Percentiles rank a stretch among this genome's conserved stretches.
Evolutionary conservation across 176 grass and related monocot species (phyloP).

Genomic region (Rhynchospora breviuscula): DNA sequence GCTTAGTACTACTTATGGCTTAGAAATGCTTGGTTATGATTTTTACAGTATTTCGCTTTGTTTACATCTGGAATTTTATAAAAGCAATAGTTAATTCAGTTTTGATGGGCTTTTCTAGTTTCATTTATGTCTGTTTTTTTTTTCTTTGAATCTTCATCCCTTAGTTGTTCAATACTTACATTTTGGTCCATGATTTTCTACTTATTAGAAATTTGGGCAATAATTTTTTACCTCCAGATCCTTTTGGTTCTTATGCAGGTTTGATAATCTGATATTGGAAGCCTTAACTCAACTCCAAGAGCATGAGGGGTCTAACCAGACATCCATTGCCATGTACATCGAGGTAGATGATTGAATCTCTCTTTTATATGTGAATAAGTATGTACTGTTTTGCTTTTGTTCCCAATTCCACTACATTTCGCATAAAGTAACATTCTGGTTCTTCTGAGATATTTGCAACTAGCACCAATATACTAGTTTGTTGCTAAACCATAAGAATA

Average conservation of each 20-base stretch:
- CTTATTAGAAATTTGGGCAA: slow-evolving; percentile 4
- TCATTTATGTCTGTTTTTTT: neutral
- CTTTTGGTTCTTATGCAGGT: slow-evolving; percentile 31
- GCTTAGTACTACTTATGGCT: neutral
- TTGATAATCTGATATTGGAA: slow-evolving; percentile 82
- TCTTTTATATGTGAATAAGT: neutral
- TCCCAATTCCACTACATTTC: neutral
- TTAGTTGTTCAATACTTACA: neutral
- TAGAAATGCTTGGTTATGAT: neutral
- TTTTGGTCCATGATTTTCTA: slow-evolving; percentile 18
- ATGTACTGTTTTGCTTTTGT: neutral
- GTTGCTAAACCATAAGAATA: neutral
- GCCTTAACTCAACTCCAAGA: slow-evolving; percentile 64
- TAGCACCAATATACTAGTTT: neutral
- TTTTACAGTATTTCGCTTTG: neutral
- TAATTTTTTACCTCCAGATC: neutral
- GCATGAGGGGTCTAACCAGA: slow-evolving; percentile 61
- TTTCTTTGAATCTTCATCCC: neutral
- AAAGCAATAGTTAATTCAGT: neutral
- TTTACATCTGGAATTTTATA: neutral
- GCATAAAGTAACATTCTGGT: neutral
- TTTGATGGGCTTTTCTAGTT: neutral
- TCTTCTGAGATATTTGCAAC: neutral
- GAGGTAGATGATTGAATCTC: slow-evolving; percentile 40
- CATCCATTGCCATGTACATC: slow-evolving; percentile 59